Conservation (phyloP, 306 rosid species). For the Trifolium repens region DNA sequence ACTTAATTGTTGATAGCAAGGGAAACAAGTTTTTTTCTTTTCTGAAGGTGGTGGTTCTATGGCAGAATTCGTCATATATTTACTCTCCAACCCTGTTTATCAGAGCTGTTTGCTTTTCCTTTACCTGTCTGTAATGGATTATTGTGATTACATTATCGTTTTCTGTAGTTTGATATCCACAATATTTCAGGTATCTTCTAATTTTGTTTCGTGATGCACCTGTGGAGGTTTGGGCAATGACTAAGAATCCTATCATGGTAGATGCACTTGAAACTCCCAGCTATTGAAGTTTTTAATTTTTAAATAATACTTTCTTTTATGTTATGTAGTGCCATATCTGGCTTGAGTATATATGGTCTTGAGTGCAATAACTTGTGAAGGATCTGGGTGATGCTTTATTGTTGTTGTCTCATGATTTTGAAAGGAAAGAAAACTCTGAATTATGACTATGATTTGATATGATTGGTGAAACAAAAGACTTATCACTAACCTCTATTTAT, state of each 20-base stretch:
- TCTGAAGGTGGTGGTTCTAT: neutral
- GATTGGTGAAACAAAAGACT: conserved; percentile 15
- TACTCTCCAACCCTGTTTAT: conserved; percentile 11
- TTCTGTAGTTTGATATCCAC: conserved; percentile 37
- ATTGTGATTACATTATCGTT: conserved; percentile 30
- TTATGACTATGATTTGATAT: neutral
- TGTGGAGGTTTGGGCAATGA: conserved; percentile 99
- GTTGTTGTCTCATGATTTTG: conserved; percentile 23
- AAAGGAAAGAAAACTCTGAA: conserved; percentile 12
- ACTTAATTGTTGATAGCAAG: conserved; percentile 25
- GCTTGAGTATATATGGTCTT: conserved; percentile 1
- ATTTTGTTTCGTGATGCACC: conserved; percentile 99
- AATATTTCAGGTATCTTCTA: conserved; percentile 85
- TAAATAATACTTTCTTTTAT: neutral
- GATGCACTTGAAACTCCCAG: conserved; percentile 36
- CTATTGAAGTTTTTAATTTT: neutral
- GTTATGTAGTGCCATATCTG: conserved; percentile 19
- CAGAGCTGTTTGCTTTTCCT: conserved; percentile 31
- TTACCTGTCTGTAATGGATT: conserved; percentile 8
- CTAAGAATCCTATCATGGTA: conserved; percentile 96
- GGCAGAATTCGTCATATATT: neutral
- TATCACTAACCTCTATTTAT: conserved; percentile 12
- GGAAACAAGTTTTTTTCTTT: conserved; percentile 1
- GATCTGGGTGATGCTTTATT: conserved; percentile 15
- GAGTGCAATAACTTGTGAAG: conserved; percentile 12